Evolutionary conservation across 2,329 filamentous ascomycete species (phyloP).

Genomic region (Cercospora sesami): DNA sequence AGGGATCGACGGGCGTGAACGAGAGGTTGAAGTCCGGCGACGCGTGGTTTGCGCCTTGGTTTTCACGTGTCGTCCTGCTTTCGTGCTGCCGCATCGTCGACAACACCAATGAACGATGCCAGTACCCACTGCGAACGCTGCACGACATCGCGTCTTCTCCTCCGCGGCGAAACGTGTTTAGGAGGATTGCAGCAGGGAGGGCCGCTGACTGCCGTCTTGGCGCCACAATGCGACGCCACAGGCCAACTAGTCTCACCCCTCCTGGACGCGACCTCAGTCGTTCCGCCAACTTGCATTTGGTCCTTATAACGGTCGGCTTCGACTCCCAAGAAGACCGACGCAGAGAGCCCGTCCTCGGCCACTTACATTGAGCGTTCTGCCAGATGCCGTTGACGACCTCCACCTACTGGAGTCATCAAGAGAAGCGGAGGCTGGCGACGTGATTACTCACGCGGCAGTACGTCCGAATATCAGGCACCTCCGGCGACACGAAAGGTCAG

Average conservation of each 20-base stretch:
- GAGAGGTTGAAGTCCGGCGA: conserved; percentile 5
- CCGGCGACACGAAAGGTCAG: neutral
- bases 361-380: neutral
- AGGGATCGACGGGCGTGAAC: neutral
- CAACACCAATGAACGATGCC: neutral
- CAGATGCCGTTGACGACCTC: neutral
- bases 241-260: neutral
- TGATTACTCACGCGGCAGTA: neutral
- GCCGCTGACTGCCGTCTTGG: neutral
- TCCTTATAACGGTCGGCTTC: neutral
- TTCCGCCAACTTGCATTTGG: neutral
- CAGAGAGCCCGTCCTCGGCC: neutral
- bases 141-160: neutral
- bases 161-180: neutral
- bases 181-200: neutral
- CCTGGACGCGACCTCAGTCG: neutral
- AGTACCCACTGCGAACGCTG: neutral
- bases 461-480: neutral
- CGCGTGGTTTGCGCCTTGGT: neutral
- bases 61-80: neutral
- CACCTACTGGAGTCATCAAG: neutral
- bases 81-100: neutral
- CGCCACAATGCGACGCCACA: conserved; percentile 5
- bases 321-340: neutral
- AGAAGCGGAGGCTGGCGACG: neutral